Conservation (phyloP, 495 filamentous ascomycete genomes). For the Aspergillus incahuasiensis region DNA sequence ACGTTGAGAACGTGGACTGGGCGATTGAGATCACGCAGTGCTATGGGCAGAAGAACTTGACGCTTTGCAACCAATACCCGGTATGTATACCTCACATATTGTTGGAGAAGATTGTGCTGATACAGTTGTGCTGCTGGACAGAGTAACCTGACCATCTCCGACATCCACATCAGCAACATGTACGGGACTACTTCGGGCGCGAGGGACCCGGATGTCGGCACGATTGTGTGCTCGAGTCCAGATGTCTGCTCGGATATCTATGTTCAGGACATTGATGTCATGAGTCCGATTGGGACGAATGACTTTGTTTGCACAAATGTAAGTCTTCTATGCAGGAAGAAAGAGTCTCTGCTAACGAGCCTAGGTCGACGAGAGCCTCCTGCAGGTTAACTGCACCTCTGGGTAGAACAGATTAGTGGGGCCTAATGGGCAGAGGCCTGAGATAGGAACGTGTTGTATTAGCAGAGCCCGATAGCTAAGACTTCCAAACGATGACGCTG, state of each 20-base stretch:
- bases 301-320: constrained; percentile 53
- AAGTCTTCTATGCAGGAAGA: constrained; percentile 5
- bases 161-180: constrained; percentile 51
- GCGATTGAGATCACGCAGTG: constrained; percentile 63
- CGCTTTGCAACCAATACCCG: constrained; percentile 56
- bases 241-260: constrained; percentile 51
- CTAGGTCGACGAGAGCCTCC: constrained; percentile 32
- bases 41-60: constrained; percentile 59
- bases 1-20: constrained; percentile 56
- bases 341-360: background rate
- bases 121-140: background rate
- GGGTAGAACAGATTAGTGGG: too few relatives aligned
- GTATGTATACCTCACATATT: constrained; percentile 16
- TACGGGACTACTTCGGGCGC: constrained; percentile 51
- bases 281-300: constrained; percentile 45
- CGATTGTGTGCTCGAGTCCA: constrained; percentile 54
- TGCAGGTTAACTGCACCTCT: constrained; percentile 49
- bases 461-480: too few relatives aligned
- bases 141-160: constrained; percentile 54
- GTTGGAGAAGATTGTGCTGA: background rate
- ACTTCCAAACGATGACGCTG: too few relatives aligned
- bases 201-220: constrained; percentile 47
- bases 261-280: constrained; percentile 46
- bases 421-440: too few relatives aligned
- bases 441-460: too few relatives aligned